Conservation (phyloP, 225 moss, liverwort and hornwort genomes). For the Antitrichia curtipendula region DNA sequence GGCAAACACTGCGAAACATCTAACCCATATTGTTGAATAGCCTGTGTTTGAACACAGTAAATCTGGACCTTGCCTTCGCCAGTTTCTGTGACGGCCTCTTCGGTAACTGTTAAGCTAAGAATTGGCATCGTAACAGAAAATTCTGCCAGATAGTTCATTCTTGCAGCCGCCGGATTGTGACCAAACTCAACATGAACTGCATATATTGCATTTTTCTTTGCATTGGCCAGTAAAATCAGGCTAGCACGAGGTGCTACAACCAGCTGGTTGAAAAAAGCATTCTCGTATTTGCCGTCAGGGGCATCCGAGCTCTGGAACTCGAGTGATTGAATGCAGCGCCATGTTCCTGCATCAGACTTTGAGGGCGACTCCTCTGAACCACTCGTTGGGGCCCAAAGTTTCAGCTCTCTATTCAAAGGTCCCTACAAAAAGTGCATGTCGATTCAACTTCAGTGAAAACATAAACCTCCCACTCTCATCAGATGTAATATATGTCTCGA, state of each 20-base stretch:
- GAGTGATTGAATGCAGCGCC: conserved; percentile 75
- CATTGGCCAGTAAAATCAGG: conserved; percentile 81
- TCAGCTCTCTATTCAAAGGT: conserved; percentile 77
- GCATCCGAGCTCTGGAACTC: conserved; percentile 62
- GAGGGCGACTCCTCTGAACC: conserved; percentile 36
- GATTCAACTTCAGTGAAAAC: not conserved
- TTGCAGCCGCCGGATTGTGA: conserved; percentile 49
- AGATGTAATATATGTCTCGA: not conserved
- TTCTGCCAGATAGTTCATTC: conserved; percentile 86
- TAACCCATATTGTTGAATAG: conserved; percentile 92
- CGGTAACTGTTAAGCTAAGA: conserved; percentile 86
- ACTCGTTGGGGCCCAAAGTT: conserved; percentile 68
- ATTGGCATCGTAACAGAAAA: conserved; percentile 97
- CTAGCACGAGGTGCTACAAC: conserved; percentile 67
- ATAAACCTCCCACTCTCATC: not conserved
- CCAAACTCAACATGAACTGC: conserved; percentile 88
- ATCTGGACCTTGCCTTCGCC: conserved; percentile 89
- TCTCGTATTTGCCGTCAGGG: conserved; percentile 41
- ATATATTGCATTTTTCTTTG: conserved; percentile 89
- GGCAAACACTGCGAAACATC: conserved; percentile 83
- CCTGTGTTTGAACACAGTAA: conserved; percentile 95
- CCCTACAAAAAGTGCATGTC: conserved; percentile 33
- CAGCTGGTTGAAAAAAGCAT: conserved; percentile 78
- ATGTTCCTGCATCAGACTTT: conserved; percentile 50
- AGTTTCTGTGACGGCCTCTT: conserved; percentile 66